Base-by-base conservation (phyloP, 2,329 filamentous ascomycete genomes). In the Apiospora malaysiana region DNA sequence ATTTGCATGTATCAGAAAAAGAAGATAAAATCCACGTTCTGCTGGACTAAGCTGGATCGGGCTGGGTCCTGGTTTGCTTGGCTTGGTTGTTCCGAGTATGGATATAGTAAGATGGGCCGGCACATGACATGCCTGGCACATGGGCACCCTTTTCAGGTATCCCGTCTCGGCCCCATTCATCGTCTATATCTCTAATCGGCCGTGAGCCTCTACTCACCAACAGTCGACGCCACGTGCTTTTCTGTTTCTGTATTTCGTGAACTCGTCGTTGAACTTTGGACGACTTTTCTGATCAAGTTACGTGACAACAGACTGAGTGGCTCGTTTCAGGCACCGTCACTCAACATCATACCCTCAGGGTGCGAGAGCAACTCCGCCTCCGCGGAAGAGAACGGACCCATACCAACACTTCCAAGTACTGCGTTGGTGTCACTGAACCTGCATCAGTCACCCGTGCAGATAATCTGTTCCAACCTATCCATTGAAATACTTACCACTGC, bases 401-500 rank as follows among this genome's bases (percentile, higher is more conserved):
- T 68, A 49, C 67, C 67, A 68, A 49, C 42, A 43, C 27, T 49
- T 43, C 18, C 47, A 37, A 10, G 43, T 23, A 32, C 45, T 68
- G 27, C 27, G 23, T 27, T 45, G 45, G 66, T 49, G 45, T 40
- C 27, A 68, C 46, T 16, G 43, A 68, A 56, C 32, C 46, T 40
- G 46, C 45, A 56, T 40, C 67, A 12, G 46, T 42, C 27, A 37
- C 37, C 45, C 45, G 45, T 51, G 67, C 46, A 40, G 37, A 23
- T 49, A 49, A 46, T 40, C 9, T 51, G 46, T 14, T 37, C 6
- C 67, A 51, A 42, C 32, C 67, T 40, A 2, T 18, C 45, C 49
- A 56, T 66, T 70, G 56, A 70, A 47, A 69, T 68, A 69, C 45
- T 69, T 69, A 69, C 66, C 21, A 25, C 46, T 68, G 10, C 68